Evolutionary conservation across 306 rosid genomes (phyloP).

Genomic region (Begonia fuchsioides): DNA sequence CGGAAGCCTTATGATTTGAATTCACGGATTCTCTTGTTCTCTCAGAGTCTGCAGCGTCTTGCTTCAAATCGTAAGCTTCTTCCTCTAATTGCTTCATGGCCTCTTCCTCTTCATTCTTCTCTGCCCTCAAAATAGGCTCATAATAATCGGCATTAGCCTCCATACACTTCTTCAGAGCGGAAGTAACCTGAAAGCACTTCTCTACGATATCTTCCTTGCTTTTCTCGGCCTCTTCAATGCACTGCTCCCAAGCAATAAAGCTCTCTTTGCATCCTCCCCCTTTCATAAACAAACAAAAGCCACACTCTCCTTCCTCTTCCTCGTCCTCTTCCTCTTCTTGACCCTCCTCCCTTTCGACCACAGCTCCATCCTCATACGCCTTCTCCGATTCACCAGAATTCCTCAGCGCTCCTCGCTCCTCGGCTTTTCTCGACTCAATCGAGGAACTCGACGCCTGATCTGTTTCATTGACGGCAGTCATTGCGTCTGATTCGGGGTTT

Average conservation of each 20-base stretch:
- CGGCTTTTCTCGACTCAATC: too few relatives aligned
- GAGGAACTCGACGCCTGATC: too few relatives aligned
- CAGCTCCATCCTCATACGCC: constrained; percentile 9
- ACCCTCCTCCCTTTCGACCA: too few relatives aligned
- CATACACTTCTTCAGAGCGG: constrained; percentile 48
- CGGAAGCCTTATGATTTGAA: too few relatives aligned
- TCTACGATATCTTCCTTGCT: constrained; percentile 44
- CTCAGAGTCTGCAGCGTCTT: neutral
- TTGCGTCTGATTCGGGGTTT: too few relatives aligned
- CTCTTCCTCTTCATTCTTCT: constrained; percentile 58
- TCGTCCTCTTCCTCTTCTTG: constrained; percentile 18
- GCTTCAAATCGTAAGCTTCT: constrained; percentile 9
- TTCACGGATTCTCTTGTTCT: too few relatives aligned
- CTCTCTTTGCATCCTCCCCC: constrained; percentile 65
- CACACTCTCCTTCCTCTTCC: constrained; percentile 62
- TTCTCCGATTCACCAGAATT: constrained; percentile 10
- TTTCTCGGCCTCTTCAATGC: constrained; percentile 53
- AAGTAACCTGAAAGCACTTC: constrained; percentile 45
- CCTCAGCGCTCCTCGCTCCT: too few relatives aligned
- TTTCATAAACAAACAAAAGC: constrained; percentile 84
- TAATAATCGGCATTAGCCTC: constrained; percentile 56
- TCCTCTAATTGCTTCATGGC: constrained; percentile 41
- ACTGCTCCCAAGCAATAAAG: constrained; percentile 54
- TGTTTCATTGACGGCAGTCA: too few relatives aligned
- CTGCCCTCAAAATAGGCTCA: constrained; percentile 54